Evolutionary conservation across 257 asterid genomes (phyloP).

Genomic region (Perilla frutescens): DNA sequence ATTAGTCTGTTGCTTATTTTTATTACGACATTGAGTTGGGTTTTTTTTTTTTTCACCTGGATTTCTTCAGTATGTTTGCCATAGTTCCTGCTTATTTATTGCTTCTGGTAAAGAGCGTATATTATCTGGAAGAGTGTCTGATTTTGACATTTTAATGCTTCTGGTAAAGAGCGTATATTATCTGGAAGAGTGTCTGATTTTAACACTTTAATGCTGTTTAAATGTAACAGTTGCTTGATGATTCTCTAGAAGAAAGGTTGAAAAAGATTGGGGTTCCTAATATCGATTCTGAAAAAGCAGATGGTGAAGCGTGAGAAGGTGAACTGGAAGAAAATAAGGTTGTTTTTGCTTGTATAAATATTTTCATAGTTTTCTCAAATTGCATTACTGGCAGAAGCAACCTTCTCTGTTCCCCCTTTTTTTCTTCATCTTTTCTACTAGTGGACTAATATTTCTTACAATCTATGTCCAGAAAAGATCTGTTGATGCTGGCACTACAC

Average conservation of each 20-base stretch:
- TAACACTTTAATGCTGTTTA: conserved; percentile 32
- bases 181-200: conserved; percentile 26
- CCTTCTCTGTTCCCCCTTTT: neutral
- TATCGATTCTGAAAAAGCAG: conserved; percentile 74
- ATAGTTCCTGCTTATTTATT: conserved; percentile 4
- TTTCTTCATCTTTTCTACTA: neutral
- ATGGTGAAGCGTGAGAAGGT: conserved; percentile 77
- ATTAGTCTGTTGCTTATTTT: conserved; percentile 13
- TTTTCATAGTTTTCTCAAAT: conserved; percentile 27
- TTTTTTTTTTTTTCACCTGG: neutral
- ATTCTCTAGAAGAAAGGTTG: conserved; percentile 85
- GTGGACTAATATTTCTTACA: conserved; percentile 28
- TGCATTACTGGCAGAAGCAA: conserved; percentile 25
- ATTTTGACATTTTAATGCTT: no score
- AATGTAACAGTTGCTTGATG: conserved; percentile 87
- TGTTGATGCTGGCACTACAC: conserved; percentile 66
- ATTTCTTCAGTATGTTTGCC: conserved; percentile 6
- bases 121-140: no score
- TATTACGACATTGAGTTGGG: neutral
- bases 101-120: no score
- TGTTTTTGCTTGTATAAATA: conserved; percentile 23
- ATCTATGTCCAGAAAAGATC: conserved; percentile 65
- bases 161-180: conserved; percentile 13
- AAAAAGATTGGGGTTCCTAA: conserved; percentile 70
- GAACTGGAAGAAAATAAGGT: conserved; percentile 94